Evolutionary conservation across 495 filamentous ascomycete genomes (phyloP).

Genomic region (Aspergillus nanangensis): DNA sequence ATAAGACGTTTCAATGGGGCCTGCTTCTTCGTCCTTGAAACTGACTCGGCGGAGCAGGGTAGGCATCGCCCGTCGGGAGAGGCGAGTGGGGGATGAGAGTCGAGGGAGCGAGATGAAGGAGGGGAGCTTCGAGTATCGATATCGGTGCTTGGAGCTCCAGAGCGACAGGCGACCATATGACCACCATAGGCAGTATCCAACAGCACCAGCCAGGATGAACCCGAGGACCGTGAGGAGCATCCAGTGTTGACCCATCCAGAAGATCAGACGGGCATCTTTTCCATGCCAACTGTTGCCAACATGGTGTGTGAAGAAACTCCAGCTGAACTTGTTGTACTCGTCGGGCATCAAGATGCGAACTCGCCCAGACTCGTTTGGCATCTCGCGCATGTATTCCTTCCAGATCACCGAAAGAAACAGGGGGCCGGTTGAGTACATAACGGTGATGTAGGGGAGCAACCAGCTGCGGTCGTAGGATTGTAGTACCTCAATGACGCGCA

Average conservation of each 20-base stretch:
- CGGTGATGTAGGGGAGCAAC: conserved; percentile 79
- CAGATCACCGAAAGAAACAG: conserved; percentile 81
- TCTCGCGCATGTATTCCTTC: conserved; percentile 64
- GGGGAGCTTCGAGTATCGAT: conserved; percentile 36
- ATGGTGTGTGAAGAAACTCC: conserved; percentile 77
- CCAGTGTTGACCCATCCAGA: conserved; percentile 79
- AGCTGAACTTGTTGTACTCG: conserved; percentile 65
- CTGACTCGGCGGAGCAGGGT: conserved; percentile 37
- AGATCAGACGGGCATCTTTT: conserved; percentile 68
- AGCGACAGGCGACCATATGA: conserved; percentile 45
- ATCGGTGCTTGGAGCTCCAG: conserved; percentile 41
- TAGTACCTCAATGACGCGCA: conserved; percentile 64
- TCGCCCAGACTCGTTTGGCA: conserved; percentile 34
- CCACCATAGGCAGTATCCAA: conserved; percentile 56
- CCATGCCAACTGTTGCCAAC: conserved; percentile 74
- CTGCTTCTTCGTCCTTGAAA: conserved; percentile 42
- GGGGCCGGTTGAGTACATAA: conserved; percentile 85
- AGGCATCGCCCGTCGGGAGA: conserved; percentile 32
- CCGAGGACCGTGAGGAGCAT: conserved; percentile 62
- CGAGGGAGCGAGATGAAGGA: conserved; percentile 22
- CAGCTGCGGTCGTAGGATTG: conserved; percentile 70
- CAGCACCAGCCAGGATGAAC: conserved; percentile 53
- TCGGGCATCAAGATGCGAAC: conserved; percentile 56
- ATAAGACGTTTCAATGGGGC: conserved; percentile 36
- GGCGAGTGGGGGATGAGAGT: conserved; percentile 30